phyloP scores from a whole-genome alignment of 2,329 filamentous ascomycete species.

The Neonectria hederae region DNA sequence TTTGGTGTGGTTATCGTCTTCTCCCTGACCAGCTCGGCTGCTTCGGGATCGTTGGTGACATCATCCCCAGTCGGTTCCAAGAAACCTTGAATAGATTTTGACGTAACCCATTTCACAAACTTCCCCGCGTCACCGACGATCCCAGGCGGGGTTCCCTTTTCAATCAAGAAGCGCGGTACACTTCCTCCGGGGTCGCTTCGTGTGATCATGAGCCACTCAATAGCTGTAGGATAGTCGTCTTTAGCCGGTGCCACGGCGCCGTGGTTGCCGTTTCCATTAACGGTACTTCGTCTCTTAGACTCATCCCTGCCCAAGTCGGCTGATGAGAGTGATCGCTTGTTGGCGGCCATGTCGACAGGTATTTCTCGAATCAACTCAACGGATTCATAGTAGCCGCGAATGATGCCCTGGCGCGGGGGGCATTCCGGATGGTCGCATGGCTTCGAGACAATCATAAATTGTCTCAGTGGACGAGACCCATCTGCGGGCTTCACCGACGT shows the following conservation, averaged over 20 bases:
- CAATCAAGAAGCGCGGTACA: constrained; percentile 91
- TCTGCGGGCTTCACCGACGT: constrained; percentile 51
- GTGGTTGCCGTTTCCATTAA: constrained; percentile 27
- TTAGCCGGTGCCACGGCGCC: constrained; percentile 13
- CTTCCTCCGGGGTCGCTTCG: constrained; percentile 88
- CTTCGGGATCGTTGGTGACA: constrained; percentile 16
- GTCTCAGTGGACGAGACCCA: constrained; percentile 60
- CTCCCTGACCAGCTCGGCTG: background rate
- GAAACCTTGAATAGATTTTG: constrained; percentile 51
- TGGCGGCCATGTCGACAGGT: constrained; percentile 58
- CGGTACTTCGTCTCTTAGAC: constrained; percentile 27
- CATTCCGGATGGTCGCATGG: constrained; percentile 82
- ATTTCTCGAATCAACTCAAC: constrained; percentile 92
- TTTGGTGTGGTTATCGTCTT: constrained; percentile 17
- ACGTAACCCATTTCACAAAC: constrained; percentile 78
- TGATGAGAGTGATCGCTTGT: constrained; percentile 47
- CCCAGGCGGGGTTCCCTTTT: constrained; percentile 83
- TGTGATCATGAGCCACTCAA: constrained; percentile 95
- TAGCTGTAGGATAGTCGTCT: constrained; percentile 51
- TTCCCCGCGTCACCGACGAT: constrained; percentile 83
- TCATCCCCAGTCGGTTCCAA: constrained; percentile 34
- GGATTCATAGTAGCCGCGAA: constrained; percentile 88
- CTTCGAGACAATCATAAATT: constrained; percentile 88
- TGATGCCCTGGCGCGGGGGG: constrained; percentile 74
- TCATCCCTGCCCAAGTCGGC: constrained; percentile 46